phyloP scores from a whole-genome alignment of 768 basidiomycete genomes.

The Lactifluus volemus region DNA sequence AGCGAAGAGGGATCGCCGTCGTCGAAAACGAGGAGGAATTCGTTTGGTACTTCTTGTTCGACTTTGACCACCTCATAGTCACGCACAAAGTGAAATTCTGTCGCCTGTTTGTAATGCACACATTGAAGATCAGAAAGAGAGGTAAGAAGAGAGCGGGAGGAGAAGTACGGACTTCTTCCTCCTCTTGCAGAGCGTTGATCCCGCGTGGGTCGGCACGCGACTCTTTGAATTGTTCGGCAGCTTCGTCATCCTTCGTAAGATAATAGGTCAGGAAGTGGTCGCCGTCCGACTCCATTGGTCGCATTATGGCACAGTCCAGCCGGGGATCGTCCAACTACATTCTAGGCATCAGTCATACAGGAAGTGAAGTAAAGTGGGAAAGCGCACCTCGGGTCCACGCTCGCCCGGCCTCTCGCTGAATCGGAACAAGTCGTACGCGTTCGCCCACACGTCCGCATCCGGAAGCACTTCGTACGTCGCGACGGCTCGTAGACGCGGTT shows the following conservation, averaged over 20 bases:
- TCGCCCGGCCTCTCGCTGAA: constrained; percentile 87
- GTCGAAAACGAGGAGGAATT: constrained; percentile 70
- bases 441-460: constrained; percentile 81
- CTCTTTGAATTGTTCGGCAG: constrained; percentile 57
- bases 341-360: not conserved
- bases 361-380: not conserved
- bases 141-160: too few relatives aligned
- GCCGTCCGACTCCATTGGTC: constrained; percentile 83
- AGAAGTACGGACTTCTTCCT: constrained; percentile 36
- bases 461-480: constrained; percentile 80
- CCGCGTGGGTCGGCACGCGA: constrained; percentile 35
- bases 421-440: constrained; percentile 79
- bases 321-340: constrained; percentile 66
- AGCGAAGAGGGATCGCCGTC: constrained; percentile 28
- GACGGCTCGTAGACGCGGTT: constrained; percentile 62
- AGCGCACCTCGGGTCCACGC: constrained; percentile 50
- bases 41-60: constrained; percentile 79
- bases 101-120: constrained; percentile 37
- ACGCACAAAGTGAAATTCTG: constrained; percentile 65
- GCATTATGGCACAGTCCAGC: constrained; percentile 75
- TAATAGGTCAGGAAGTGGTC: constrained; percentile 86
- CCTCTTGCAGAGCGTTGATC: constrained; percentile 37
- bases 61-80: constrained; percentile 86
- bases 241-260: constrained; percentile 66
- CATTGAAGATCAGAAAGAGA: not conserved